A percentile compares a stretch with the other conserved stretches of the same genome.
These are phyloP conservation scores for Spathaspora boniae DNA, from an alignment of 805 yeast species.

Conservation along the genomic window DNA sequence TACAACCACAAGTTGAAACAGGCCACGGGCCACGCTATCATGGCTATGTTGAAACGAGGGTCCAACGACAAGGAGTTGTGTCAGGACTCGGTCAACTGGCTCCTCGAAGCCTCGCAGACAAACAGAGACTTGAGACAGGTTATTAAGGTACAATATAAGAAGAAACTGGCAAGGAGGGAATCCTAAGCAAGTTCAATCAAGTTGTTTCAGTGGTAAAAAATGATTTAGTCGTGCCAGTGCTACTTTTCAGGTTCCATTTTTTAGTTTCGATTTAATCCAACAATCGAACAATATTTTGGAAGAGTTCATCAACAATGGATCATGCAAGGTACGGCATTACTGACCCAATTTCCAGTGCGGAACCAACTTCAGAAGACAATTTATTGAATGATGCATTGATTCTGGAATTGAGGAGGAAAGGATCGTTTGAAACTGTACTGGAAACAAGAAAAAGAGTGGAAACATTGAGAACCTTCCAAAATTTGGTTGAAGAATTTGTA, in stretches of 20 bases:
- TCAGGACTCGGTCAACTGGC: conserved; percentile 4
- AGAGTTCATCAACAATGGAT: conserved; percentile 17
- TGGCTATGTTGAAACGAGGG: conserved; percentile 6
- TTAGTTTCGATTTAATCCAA: no score
- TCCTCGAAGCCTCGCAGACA: conserved; percentile 2
- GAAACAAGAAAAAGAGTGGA: conserved; percentile 80
- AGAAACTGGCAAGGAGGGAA: no score
- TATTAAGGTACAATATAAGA: conserved; percentile 4
- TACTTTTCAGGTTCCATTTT: no score
- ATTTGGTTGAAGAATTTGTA: conserved; percentile 77
- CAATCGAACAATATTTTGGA: no score
- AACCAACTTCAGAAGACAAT: conserved; percentile 80
- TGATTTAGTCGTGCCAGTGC: no score
- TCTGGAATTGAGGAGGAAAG: conserved; percentile 73
- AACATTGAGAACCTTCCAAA: conserved; percentile 68
- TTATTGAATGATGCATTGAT: conserved; percentile 71
- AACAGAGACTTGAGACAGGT: conserved; percentile 5
- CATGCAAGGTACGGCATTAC: conserved; percentile 58
- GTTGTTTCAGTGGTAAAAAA: no score
- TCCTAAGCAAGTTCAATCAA: no score
- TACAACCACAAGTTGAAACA: conserved; percentile 14
- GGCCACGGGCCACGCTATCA: conserved; percentile 14
- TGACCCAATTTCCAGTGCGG: conserved; percentile 79
- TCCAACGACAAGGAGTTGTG: conserved; percentile 4
- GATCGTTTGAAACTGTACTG: conserved; percentile 83